A percentile compares a stretch with the other conserved stretches of the same genome.
phyloP scores from a whole-genome alignment of 176 grass and related monocot species.

The Eragrostis curvula region DNA sequence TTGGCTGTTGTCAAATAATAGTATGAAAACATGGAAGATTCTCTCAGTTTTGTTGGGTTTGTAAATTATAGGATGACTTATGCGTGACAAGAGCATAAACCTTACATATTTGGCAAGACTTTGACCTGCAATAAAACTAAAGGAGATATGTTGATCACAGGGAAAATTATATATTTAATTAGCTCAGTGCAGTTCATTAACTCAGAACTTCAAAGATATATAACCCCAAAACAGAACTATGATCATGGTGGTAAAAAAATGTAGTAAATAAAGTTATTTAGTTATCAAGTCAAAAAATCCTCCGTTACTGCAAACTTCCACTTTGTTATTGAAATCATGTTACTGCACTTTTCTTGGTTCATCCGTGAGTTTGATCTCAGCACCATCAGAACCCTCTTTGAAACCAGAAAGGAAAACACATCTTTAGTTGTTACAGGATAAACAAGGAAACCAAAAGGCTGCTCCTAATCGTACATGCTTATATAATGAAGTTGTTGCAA shows the following conservation, averaged over 20 bases:
- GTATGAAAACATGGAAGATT: slow-evolving; percentile 26
- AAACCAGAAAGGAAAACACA: slow-evolving; percentile 9
- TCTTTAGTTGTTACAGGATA: background rate
- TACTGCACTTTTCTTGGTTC: background rate
- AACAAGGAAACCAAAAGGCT: background rate
- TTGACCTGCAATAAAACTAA: slow-evolving; percentile 21
- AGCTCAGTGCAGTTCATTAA: background rate
- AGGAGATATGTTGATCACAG: background rate
- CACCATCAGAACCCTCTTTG: background rate
- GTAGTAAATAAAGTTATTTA: background rate
- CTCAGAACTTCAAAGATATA: background rate
- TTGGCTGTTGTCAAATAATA: slow-evolving; percentile 1
- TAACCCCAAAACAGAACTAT: background rate
- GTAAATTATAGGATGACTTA: background rate
- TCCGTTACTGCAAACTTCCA: background rate
- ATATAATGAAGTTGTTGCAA: slow-evolving; percentile 10
- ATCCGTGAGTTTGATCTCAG: background rate
- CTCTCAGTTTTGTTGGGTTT: slow-evolving; percentile 8
- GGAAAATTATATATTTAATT: background rate
- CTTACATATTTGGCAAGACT: slow-evolving; percentile 34
- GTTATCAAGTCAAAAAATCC: background rate
- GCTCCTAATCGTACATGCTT: slow-evolving; percentile 19
- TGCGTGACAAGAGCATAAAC: slow-evolving; percentile 28
- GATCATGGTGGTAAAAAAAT: background rate
- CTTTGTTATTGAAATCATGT: background rate